A percentile compares a stretch with the other conserved stretches of the same genome.
Evolutionary conservation across 441 rosid genomes (phyloP).

Genomic region (Francoa sonchifolia): DNA sequence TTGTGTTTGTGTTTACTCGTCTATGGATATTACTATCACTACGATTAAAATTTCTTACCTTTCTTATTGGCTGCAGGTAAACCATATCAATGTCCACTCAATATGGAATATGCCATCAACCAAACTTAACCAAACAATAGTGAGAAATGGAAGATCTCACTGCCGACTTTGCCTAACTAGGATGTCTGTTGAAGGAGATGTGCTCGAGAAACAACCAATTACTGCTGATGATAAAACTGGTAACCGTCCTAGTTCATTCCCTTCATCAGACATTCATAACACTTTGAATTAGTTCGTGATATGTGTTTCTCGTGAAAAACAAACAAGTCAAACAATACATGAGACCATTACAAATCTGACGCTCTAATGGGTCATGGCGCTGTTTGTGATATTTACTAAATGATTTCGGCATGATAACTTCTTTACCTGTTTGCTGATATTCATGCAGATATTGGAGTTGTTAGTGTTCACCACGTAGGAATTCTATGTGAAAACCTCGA

Average conservation of each 20-base stretch:
- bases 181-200: slow-evolving; percentile 36
- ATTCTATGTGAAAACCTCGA: slow-evolving; percentile 73
- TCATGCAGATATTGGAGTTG: slow-evolving; percentile 66
- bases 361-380: not conserved
- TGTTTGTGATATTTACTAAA: not conserved
- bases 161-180: slow-evolving; percentile 30
- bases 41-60: not conserved
- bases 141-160: slow-evolving; percentile 17
- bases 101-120: slow-evolving; percentile 9
- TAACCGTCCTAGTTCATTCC: slow-evolving; percentile 13
- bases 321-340: not conserved
- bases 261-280: not conserved
- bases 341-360: no score
- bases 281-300: not conserved
- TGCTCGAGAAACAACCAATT: slow-evolving; percentile 37
- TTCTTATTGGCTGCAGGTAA: slow-evolving; percentile 24
- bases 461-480: slow-evolving; percentile 80
- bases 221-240: slow-evolving; percentile 30
- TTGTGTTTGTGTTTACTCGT: not conserved
- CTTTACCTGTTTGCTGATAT: slow-evolving; percentile 2
- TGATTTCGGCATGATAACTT: not conserved
- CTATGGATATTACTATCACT: not conserved
- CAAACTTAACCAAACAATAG: slow-evolving; percentile 13
- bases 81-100: slow-evolving; percentile 16
- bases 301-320: not conserved